phyloP scores from a whole-genome alignment of 116 monocot genomes.

The Phalaenopsis hybrid region DNA sequence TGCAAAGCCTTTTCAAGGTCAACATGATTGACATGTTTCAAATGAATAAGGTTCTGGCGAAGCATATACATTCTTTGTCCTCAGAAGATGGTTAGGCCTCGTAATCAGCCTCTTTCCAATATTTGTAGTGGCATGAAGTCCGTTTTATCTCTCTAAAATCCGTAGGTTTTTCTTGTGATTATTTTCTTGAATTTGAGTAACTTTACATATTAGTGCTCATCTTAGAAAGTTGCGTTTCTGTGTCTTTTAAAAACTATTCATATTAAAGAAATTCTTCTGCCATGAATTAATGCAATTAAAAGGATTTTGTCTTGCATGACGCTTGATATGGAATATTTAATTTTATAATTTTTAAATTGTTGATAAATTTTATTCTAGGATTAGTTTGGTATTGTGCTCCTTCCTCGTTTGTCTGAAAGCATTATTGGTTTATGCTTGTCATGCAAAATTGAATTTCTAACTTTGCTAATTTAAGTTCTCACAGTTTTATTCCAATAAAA shows the following conservation, averaged over 20 bases:
- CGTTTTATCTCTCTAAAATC: neutral
- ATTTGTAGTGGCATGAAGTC: neutral
- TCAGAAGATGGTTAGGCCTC: conserved; percentile 43
- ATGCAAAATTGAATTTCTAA: no score
- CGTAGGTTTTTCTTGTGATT: neutral
- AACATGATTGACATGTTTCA: conserved; percentile 94
- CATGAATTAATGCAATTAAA: neutral
- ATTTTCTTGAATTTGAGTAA: neutral
- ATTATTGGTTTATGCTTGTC: neutral
- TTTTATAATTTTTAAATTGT: neutral
- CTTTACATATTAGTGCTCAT: neutral
- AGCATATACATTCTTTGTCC: conserved; percentile 84
- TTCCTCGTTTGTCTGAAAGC: neutral
- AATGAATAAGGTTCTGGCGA: conserved; percentile 91
- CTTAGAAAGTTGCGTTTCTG: neutral
- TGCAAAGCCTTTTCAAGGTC: conserved; percentile 73
- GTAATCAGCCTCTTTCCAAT: neutral
- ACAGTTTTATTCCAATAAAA: no score
- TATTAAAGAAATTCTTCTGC: neutral
- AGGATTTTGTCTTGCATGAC: neutral
- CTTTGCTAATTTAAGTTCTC: no score
- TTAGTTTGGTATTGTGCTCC: neutral
- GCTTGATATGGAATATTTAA: neutral
- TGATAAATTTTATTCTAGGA: neutral
- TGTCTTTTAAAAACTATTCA: neutral